Base-by-base conservation (phyloP, 257 asterid species). In the Dorcoceras hygrometricum region DNA sequence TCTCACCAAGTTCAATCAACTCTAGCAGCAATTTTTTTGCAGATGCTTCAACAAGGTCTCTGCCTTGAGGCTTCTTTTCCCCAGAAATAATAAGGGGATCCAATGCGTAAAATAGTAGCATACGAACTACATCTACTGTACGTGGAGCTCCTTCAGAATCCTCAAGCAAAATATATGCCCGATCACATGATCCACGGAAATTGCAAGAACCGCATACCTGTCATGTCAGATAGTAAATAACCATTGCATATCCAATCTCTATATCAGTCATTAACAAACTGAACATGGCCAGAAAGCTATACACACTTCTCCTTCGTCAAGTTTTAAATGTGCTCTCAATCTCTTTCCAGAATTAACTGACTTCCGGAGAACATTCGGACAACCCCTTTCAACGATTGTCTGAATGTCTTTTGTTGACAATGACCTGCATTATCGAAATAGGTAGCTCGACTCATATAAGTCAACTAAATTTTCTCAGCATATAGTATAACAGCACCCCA, bases 151-250 rank as follows among this genome's bases (percentile, higher is more conserved):
- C 78, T 71, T 90, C 97, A n/a, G 82, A 65, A 34, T 82, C 93
- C 62, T 62, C 75, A 39, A 87, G 76, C 73, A 84, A 71, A 60
- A 79, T 65, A 73, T 87, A 82, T 34, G 99, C 95, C 79, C 90
- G 84, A 70, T 94, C 96, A 64, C 99, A 94, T 62, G 97, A 87
- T 31, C 86, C 93, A 63, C 96, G 96, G 34, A 90, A 87, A 68
- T 31, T 67, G 76, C 99, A 94, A 26, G 84, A 81, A 71, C 92
- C 39, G 62, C 99, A 94, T 62, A 86, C 97, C 99, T 94, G 83
- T 46, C 27, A 67, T 46, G 28, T 48, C 62, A 73, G 23, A 56
- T 16, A 19, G 66, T 48, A 50, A 68, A 66, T 36, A 51, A 12
- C 48, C n/a, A 24, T 6, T 11, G 53, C 18, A 56, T 28, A 53